Evolutionary conservation across 306 rosid genomes (phyloP).

Genomic region (Abrus pulchellus): DNA sequence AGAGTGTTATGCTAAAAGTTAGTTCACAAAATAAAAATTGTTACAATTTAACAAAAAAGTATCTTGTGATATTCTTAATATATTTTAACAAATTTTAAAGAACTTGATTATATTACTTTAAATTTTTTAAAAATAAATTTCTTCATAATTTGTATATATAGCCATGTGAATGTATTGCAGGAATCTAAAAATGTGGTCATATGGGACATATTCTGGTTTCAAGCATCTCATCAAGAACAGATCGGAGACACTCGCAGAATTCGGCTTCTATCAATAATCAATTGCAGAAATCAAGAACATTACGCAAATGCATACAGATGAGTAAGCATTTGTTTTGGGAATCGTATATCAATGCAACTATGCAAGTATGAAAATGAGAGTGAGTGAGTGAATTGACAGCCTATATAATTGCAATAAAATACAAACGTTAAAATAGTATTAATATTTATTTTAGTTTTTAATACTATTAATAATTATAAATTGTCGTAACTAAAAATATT

Average conservation of each 20-base stretch:
- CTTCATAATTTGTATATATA: too few species aligned
- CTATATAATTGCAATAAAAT: neutral
- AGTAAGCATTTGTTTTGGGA: neutral
- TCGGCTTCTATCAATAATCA: conserved; percentile 20
- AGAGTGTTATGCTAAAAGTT: too few species aligned
- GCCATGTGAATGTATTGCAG: conserved; percentile 5
- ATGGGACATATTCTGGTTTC: conserved; percentile 30
- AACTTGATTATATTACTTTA: too few species aligned
- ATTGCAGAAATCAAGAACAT: conserved; percentile 17
- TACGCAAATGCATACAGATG: conserved; percentile 17
- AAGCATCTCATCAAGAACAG: conserved; percentile 45
- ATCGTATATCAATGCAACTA: neutral
- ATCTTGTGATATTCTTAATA: too few species aligned
- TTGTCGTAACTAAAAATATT: too few species aligned
- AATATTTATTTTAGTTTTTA: too few species aligned
- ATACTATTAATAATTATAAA: too few species aligned
- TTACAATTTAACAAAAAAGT: too few species aligned
- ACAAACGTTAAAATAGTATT: neutral
- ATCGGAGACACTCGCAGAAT: conserved; percentile 1
- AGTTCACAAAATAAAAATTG: too few species aligned
- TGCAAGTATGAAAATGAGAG: neutral
- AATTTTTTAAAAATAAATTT: too few species aligned
- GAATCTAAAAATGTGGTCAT: conserved; percentile 36
- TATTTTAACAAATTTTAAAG: too few species aligned
- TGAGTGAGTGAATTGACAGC: neutral